Base-by-base conservation (phyloP, 306 rosid species). In the Comarum palustre region DNA sequence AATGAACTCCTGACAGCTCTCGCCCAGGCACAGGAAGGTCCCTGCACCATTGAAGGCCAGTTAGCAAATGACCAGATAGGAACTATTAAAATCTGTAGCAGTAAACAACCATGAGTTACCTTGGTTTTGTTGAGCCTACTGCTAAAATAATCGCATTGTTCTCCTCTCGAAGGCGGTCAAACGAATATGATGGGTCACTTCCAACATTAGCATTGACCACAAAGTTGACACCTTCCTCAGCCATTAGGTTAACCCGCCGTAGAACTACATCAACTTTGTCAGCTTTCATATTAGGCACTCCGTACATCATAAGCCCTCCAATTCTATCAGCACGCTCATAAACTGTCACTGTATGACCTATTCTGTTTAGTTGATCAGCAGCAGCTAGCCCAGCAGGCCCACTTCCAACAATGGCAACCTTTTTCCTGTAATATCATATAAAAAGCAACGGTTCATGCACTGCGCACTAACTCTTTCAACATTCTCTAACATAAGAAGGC, bases 261-360 rank as follows among this genome's bases (percentile, higher is more conserved):
- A 88, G 97, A 76, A 95, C 99, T 60, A 91, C 50, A 69, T 91
- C 97, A 66, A 75, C 76, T 63, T 87, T 87, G 84, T 84, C 83
- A 78, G 99, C 52, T 78, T 95, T 95, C 99, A 95, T 95, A 86
- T 95, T 95, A 69, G 99, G 99, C 74, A 95, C 97, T 66, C 99
- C 99, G 76, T 95, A 95, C 96, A 95, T 95, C 99, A 95, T 95
- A 77, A 95, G 99, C 75, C 99, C 99, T 75, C 90, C 90, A 70
- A 87, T 80, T 66, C 88, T 78, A 43, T 87, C 90, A 51, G 90
- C 79, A 47, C 90, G 86, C 79, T 87, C 90, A 25, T 74, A 87
- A 48, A 87, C 86, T 8, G 87, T 87, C 75, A 95, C 93, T 6
- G 81, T 80, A 75, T 95, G 99, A 48, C 99, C 99, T 87, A 83